Evolutionary conservation across 1,284 basidiomycete species (phyloP).

Genomic region (Agaricales sp.): DNA sequence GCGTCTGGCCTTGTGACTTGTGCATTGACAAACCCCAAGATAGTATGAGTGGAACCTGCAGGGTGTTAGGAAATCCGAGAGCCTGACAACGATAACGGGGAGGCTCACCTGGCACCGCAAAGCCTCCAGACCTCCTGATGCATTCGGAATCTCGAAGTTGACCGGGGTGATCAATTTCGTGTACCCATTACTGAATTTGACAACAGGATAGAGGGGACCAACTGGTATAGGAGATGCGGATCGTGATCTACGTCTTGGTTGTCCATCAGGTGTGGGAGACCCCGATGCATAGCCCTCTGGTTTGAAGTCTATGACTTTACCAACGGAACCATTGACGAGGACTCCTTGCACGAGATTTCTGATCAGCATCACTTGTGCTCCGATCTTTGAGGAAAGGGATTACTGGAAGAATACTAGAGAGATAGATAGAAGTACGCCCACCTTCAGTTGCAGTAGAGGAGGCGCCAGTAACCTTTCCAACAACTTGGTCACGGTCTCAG

Average conservation of each 20-base stretch:
- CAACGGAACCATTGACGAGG: conserved; percentile 66
- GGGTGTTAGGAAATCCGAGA: background rate
- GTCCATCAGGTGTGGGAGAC: background rate
- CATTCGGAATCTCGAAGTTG: background rate
- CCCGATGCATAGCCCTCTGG: background rate
- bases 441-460: background rate
- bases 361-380: conserved; percentile 56
- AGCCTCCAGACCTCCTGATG: background rate
- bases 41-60: conserved; percentile 18
- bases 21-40: background rate
- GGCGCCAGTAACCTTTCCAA: background rate
- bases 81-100: background rate
- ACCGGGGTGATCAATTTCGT: background rate
- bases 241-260: background rate
- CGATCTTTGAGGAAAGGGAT: conserved; percentile 39
- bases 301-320: conserved; percentile 10
- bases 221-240: background rate
- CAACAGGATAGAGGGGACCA: background rate
- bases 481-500: background rate
- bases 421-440: background rate
- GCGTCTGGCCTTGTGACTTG: conserved; percentile 6
- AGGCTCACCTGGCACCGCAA: background rate
- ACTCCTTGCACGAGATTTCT: conserved; percentile 64
- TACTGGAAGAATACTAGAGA: background rate
- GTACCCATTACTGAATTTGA: background rate